A percentile compares a stretch with the other conserved stretches of the same genome.
Evolutionary conservation across 2,329 filamentous ascomycete species (phyloP).

Genomic region (Aspergillus sp.): DNA sequence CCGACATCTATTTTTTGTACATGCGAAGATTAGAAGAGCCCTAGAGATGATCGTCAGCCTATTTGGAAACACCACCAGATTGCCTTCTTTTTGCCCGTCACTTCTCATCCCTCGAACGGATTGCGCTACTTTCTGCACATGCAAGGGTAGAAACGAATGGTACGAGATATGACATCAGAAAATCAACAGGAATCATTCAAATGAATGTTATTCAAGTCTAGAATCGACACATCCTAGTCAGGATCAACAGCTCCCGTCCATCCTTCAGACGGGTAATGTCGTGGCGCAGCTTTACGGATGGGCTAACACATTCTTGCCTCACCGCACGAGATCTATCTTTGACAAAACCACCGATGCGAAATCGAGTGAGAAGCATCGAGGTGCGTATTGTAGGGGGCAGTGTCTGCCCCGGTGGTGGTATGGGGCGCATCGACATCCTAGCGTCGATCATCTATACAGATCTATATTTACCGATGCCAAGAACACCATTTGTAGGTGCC

Average conservation of each 20-base stretch:
- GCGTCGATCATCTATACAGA: background rate
- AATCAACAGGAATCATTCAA: too few species aligned
- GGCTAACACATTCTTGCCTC: too few species aligned
- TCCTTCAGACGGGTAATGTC: background rate
- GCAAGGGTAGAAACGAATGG: too few species aligned
- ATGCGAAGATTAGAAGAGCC: too few species aligned
- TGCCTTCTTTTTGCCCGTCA: too few species aligned
- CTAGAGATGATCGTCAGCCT: too few species aligned
- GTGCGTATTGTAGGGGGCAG: background rate
- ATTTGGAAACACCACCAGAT: too few species aligned
- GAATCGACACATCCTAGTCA: background rate
- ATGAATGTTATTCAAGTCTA: background rate
- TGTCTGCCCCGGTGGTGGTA: background rate
- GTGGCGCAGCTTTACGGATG: background rate
- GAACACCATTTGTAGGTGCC: background rate
- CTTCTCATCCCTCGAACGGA: too few species aligned
- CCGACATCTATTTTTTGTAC: background rate
- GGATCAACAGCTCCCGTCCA: background rate
- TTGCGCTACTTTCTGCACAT: too few species aligned
- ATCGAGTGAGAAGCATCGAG: background rate
- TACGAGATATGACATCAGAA: too few species aligned
- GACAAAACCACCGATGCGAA: too few species aligned
- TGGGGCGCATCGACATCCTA: background rate
- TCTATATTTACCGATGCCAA: background rate
- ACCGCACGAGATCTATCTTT: too few species aligned